Conservation (phyloP, 148 eudicot genomes). For the Persicaria maculosa region DNA sequence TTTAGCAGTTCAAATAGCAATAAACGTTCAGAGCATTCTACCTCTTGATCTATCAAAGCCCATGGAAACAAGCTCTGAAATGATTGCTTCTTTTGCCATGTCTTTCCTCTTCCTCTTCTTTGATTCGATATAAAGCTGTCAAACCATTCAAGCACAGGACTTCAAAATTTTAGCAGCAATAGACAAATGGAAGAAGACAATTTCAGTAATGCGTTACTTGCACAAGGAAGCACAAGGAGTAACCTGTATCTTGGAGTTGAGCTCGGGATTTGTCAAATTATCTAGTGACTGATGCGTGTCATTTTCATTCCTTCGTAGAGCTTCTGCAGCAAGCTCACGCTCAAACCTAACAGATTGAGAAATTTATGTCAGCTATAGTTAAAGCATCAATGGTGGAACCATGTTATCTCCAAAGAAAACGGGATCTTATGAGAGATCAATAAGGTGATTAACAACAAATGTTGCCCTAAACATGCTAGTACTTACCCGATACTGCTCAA, state of each 20-base stretch:
- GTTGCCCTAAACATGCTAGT: neutral
- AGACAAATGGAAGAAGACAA: neutral
- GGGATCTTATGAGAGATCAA: neutral
- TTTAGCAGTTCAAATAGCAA: neutral
- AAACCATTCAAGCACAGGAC: neutral
- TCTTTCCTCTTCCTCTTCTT: conserved; percentile 59
- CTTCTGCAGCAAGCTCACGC: conserved; percentile 83
- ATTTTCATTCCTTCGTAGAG: conserved; percentile 85
- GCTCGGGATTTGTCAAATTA: conserved; percentile 76
- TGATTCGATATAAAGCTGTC: conserved; percentile 61
- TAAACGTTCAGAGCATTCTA: conserved; percentile 14
- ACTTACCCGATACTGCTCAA: conserved; percentile 64
- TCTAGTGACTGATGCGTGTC: conserved; percentile 73
- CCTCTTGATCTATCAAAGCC: conserved; percentile 66
- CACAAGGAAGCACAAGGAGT: neutral
- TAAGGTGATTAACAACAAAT: neutral
- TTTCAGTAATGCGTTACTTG: neutral
- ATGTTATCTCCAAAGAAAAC: neutral
- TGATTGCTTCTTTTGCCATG: conserved; percentile 26
- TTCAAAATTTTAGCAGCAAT: neutral
- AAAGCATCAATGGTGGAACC: neutral
- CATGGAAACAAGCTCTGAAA: conserved; percentile 51
- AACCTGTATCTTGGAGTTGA: conserved; percentile 68
- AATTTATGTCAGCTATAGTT: conserved; percentile 5
- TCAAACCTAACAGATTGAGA: conserved; percentile 44